These are phyloP conservation scores for Aspergillus candidus DNA, from an alignment of 2,329 filamentous ascomycete species.

Conservation along the genomic window DNA sequence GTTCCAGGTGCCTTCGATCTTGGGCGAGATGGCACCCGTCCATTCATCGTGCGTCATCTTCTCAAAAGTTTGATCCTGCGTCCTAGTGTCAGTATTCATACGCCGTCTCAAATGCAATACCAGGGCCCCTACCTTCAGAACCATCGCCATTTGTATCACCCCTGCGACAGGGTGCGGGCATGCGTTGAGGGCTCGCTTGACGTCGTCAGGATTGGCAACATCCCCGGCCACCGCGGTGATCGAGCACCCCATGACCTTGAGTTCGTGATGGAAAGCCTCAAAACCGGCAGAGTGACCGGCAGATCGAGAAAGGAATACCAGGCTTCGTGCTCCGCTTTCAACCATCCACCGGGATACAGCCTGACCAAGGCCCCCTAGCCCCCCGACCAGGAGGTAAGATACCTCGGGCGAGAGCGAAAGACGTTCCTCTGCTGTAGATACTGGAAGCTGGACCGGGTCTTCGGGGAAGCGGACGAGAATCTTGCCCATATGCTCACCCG, in stretches of 20 bases:
- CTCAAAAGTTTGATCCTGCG: neutral
- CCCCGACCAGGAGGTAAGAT: slow-evolving; percentile 13
- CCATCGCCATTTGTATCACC: slow-evolving; percentile 19
- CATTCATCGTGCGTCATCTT: slow-evolving; percentile 1
- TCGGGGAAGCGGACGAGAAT: neutral
- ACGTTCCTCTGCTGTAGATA: neutral
- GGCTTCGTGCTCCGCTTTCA: slow-evolving; percentile 8
- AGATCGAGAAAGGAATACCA: slow-evolving; percentile 10
- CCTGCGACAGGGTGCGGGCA: slow-evolving; percentile 7
- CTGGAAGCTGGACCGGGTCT: neutral
- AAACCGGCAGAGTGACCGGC: neutral
- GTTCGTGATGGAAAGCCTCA: slow-evolving; percentile 6
- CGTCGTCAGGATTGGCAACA: slow-evolving; percentile 5
- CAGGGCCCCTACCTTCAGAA: slow-evolving; percentile 6
- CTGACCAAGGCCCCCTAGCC: slow-evolving; percentile 13
- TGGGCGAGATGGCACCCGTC: neutral
- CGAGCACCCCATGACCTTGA: neutral
- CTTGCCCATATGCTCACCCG: slow-evolving; percentile 8
- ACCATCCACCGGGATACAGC: slow-evolving; percentile 12
- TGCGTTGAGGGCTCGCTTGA: slow-evolving; percentile 3
- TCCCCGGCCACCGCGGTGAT: slow-evolving; percentile 4
- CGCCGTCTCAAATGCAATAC: no score
- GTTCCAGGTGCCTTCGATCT: slow-evolving; percentile 2
- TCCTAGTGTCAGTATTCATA: no score
- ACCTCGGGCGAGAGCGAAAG: neutral